Evolutionary conservation across 768 basidiomycete genomes (phyloP).

Genomic region (Dendrothele bispora): DNA sequence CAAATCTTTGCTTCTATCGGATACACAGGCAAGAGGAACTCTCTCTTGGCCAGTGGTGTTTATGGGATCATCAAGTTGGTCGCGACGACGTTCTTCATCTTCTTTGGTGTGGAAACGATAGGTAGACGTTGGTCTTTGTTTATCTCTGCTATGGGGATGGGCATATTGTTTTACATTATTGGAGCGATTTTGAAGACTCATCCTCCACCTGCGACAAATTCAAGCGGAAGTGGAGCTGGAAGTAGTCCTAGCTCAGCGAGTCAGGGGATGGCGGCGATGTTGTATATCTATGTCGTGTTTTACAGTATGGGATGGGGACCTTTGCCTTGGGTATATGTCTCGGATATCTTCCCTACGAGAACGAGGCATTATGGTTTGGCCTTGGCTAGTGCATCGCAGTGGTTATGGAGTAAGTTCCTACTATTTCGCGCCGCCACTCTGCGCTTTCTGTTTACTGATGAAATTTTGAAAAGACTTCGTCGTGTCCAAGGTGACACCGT

Average conservation of each 20-base stretch:
- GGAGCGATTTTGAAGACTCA: constrained; percentile 82
- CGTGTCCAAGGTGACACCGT: constrained; percentile 69
- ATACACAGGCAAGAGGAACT: constrained; percentile 54
- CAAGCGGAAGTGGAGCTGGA: constrained; percentile 19
- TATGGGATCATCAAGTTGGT: constrained; percentile 70
- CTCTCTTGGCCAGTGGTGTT: constrained; percentile 71
- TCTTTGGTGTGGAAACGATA: constrained; percentile 63
- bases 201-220: constrained; percentile 44
- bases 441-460: background rate
- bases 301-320: constrained; percentile 87
- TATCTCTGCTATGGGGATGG: constrained; percentile 80
- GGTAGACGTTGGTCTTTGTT: constrained; percentile 72
- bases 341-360: constrained; percentile 86
- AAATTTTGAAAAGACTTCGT: constrained; percentile 54
- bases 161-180: constrained; percentile 76
- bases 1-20: constrained; percentile 77
- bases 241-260: too few relatives aligned
- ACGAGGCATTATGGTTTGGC: constrained; percentile 82
- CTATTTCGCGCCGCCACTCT: background rate
- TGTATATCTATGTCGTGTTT: constrained; percentile 87
- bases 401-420: constrained; percentile 66
- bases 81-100: constrained; percentile 65
- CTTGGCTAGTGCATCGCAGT: constrained; percentile 74
- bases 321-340: constrained; percentile 60
- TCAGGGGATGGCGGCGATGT: constrained; percentile 82